Conservation (phyloP, 2,329 filamentous ascomycete species). For the Ascochyta fabae region DNA sequence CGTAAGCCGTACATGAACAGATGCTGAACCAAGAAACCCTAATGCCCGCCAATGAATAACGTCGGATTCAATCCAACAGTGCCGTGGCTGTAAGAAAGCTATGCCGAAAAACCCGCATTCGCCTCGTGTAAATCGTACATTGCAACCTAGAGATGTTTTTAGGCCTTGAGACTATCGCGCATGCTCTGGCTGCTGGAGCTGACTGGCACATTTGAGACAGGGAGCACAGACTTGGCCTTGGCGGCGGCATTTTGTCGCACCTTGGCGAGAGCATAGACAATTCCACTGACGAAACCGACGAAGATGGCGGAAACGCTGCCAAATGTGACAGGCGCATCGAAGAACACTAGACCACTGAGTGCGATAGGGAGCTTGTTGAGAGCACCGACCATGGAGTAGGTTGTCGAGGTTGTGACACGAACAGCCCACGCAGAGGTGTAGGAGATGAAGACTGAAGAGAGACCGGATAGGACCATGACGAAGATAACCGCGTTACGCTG, state of each 20-base stretch:
- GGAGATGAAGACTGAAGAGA: conserved; percentile 97
- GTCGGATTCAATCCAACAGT: conserved; percentile 30
- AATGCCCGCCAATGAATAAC: not conserved
- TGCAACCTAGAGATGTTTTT: conserved; percentile 8
- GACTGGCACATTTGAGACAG: conserved; percentile 70
- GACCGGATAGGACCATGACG: conserved; percentile 92
- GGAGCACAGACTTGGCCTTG: conserved; percentile 71
- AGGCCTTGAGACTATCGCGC: conserved; percentile 76
- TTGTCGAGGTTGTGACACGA: conserved; percentile 94
- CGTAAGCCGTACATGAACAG: conserved; percentile 10
- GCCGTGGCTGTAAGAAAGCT: conserved; percentile 17
- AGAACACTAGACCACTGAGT: conserved; percentile 90
- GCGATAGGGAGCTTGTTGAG: conserved; percentile 98
- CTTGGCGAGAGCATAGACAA: conserved; percentile 89
- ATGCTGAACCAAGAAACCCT: not conserved
- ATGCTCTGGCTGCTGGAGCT: conserved; percentile 92
- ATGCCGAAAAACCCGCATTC: conserved; percentile 19
- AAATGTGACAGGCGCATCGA: conserved; percentile 89
- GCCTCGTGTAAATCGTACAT: conserved; percentile 17
- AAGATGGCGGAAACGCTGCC: conserved; percentile 90
- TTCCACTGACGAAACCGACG: conserved; percentile 88
- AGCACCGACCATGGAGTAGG: conserved; percentile 97
- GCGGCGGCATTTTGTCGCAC: conserved; percentile 75
- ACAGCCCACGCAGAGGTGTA: conserved; percentile 99
- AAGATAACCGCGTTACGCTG: conserved; percentile 79